Percentiles rank a stretch among this genome's conserved stretches.
Evolutionary conservation across 2,329 filamentous ascomycete species (phyloP).

Genomic region (Botrytis medusae): DNA sequence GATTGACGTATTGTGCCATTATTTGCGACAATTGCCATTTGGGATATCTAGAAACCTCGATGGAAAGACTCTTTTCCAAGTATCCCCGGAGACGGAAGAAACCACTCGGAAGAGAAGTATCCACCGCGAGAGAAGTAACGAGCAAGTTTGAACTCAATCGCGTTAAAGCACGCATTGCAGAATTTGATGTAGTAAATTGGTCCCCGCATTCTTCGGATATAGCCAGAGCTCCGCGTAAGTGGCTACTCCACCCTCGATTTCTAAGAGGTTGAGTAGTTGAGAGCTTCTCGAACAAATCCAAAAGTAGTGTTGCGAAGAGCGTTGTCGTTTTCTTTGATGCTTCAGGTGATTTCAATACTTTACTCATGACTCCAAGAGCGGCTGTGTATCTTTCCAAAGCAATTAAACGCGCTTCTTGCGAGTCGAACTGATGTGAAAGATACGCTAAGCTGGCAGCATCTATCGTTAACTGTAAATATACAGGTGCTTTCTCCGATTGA

Average conservation of each 20-base stretch:
- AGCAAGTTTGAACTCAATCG: conserved; percentile 21
- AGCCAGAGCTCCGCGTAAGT: conserved; percentile 45
- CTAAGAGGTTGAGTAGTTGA: neutral
- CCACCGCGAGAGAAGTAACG: conserved; percentile 21
- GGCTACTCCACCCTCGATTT: conserved; percentile 29
- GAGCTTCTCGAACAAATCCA: conserved; percentile 26
- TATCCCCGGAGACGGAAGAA: conserved; percentile 17
- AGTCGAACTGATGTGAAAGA: conserved; percentile 21
- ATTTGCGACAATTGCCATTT: conserved; percentile 21
- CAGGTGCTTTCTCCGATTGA: neutral
- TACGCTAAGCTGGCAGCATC: conserved; percentile 25
- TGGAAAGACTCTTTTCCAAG: neutral
- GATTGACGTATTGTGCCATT: conserved; percentile 21
- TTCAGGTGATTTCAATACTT: conserved; percentile 17
- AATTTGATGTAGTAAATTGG: neutral
- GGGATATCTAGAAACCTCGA: conserved; percentile 2
- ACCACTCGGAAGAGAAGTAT: conserved; percentile 11
- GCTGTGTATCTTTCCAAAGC: conserved; percentile 20
- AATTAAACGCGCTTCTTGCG: neutral
- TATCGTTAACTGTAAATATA: conserved; percentile 12
- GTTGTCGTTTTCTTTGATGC: conserved; percentile 9
- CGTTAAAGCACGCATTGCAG: neutral
- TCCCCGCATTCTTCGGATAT: conserved; percentile 31
- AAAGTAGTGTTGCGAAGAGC: conserved; percentile 23
- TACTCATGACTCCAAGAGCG: conserved; percentile 14